Evolutionary conservation across 2,329 filamentous ascomycete species (phyloP), one percentile per base, ranked within the genome.

Genomic region (Ploettnerulaceae sp.): DNA sequence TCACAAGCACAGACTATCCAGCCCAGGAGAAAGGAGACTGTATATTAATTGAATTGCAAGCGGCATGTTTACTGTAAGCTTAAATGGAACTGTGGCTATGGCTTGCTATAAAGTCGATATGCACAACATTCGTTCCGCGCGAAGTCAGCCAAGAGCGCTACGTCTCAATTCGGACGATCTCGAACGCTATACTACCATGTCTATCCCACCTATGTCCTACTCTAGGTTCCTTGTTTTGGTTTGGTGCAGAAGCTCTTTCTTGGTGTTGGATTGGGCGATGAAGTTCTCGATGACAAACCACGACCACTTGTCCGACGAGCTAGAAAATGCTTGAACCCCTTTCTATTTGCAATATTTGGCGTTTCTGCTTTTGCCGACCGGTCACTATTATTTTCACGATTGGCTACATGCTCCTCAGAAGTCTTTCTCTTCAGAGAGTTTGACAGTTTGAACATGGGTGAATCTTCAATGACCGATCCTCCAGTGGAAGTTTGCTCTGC

Each of bases 191-290:
- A 37, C 24, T 28, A 17, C 22, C 24, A 39, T 15, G 24, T 25
- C 37, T 56, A 46, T 11, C 46, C 52, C 22, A 53, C 48, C 51
- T 8, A 31, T n/a, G 9, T 28, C 15, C 29, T 34, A 22, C 2
- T n/a, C 34, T 9, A 20, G 22, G 14, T 37, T 25, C 28, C 5
- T 11, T 24, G 21, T 35, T 47, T 33, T 25, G 20, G 34, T 20
- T 49, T 53, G 9, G 40, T 48, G 18, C 45, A 49, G 24, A 52
- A 49, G 8, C 44, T 41, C 39, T 34, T 49, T n/a, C 20, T 32
- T 17, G 49, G 48, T 18, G 36, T 53, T 12, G 49, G 45, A 15
- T 31, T 33, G 5, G 40, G 44, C 5, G 44, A 51, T 5, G 45
- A 48, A 9, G 28, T 25, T 17, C 11, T 40, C 5, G 50, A 53